Percentiles rank a stretch among this genome's conserved stretches.
phyloP scores from a whole-genome alignment of 148 eudicot species.

The Polygonum aviculare region DNA sequence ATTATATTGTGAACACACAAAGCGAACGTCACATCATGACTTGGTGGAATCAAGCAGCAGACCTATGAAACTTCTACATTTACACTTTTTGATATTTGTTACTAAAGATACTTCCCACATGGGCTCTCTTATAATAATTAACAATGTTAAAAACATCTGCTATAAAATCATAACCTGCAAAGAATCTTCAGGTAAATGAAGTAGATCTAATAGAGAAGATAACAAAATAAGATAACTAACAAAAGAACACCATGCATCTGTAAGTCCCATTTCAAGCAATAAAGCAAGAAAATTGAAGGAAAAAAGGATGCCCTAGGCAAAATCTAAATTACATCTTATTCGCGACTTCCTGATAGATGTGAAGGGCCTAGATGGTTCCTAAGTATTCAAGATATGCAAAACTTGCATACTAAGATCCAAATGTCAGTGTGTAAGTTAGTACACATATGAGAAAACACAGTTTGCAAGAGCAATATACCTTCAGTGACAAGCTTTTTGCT shows the following conservation, averaged over 20 bases:
- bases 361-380: background rate
- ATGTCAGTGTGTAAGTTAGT: background rate
- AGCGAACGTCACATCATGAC: background rate
- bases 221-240: background rate
- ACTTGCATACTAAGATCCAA: background rate
- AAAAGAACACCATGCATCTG: background rate
- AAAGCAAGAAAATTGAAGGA: background rate
- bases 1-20: background rate
- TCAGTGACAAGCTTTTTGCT: slow-evolving; percentile 17
- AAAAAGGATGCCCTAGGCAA: background rate
- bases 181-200: background rate
- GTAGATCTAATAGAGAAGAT: background rate
- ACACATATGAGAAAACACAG: background rate
- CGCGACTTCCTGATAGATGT: background rate
- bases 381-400: background rate
- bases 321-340: background rate
- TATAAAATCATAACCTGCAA: background rate
- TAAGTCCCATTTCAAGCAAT: background rate
- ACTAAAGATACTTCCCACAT: background rate
- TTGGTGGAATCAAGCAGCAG: background rate
- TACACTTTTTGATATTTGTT: background rate
- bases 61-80: background rate
- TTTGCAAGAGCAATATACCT: slow-evolving; percentile 18
- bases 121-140: background rate
- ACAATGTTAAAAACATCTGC: background rate